Base-by-base conservation (phyloP, 1,139 yeast species). In the Yamadazyma sp. region DNA sequence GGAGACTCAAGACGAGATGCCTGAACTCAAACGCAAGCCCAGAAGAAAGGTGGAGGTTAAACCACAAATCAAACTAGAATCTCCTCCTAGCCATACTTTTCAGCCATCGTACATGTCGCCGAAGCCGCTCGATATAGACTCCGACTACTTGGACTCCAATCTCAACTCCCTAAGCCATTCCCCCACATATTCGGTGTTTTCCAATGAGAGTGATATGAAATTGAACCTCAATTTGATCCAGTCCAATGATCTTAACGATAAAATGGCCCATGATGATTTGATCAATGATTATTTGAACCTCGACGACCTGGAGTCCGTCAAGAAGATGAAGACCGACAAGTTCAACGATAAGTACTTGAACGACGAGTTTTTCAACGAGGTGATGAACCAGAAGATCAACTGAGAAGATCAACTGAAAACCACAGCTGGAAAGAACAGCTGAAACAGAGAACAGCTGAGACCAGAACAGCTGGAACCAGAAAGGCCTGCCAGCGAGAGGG, bases 241-340 rank as follows among this genome's bases (percentile, higher is more conserved):
- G 18, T 48, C 53, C 12, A 49, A 49, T 31, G 46, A 49, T 12
- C 25, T 45, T 4, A 47, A 45, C 23, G 50, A 46, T 29, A 37
- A 39, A 14, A n/a, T 40, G 6, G 22, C 33, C 8, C 38, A 37
- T 11, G 39, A 38, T 25, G 37, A 35, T n/a, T 60, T 67, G 46
- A 67, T 67, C 40, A 65, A 66, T 36, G 69, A 67, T 41, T 73
- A 68, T 28, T 38, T 43, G 32, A 37, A 43, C 29, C 25, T 43
- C 4, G 41, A 38, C 17, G 40, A 36, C 11, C 29, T 37, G 15
- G 29, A 38, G 3, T 34, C 34, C 12, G 33, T 22, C 13, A 34
- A 36, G 34, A 41, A 33, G 29, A 34, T 34, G 15, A 34, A 34
- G 22, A 13, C 33, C 14, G 35, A 30, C 28, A 32, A 26, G 18